A percentile compares a stretch with the other conserved stretches of the same genome.
phyloP scores from a whole-genome alignment of 331 rosid species.

The Cucumis variabilis region DNA sequence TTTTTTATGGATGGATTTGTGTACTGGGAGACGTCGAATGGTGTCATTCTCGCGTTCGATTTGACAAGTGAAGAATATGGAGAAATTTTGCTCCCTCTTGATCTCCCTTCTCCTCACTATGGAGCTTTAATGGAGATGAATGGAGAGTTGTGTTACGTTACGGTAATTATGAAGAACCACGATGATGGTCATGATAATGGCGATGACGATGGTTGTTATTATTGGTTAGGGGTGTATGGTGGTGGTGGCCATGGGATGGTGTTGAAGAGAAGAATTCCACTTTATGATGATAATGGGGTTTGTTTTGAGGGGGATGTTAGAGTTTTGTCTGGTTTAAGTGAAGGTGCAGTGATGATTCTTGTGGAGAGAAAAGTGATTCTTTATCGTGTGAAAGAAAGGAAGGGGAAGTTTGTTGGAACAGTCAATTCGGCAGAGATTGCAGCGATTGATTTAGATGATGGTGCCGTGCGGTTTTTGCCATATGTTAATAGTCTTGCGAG shows the following conservation, averaged over 20 bases:
- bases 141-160: conserved; percentile 46
- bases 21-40: conserved; percentile 44
- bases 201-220: neutral
- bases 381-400: conserved; percentile 33
- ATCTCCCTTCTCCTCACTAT: conserved; percentile 8
- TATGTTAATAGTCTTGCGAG: conserved; percentile 49
- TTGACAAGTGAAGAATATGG: conserved; percentile 41
- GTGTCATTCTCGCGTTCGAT: conserved; percentile 42
- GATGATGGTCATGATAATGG: neutral
- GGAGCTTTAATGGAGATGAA: conserved; percentile 33
- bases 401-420: neutral
- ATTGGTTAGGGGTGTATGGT: conserved; percentile 39
- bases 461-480: conserved; percentile 34
- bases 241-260: conserved; percentile 42
- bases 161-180: neutral
- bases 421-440: no score
- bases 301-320: conserved; percentile 11
- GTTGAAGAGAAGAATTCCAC: conserved; percentile 35
- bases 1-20: conserved; percentile 34
- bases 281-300: neutral
- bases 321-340: conserved; percentile 40
- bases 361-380: conserved; percentile 19
- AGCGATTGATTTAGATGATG: neutral
- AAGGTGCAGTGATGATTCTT: conserved; percentile 34
- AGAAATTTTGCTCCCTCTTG: conserved; percentile 27